phyloP scores from a whole-genome alignment of 1,284 basidiomycete genomes.

The Irpex lacteus region DNA sequence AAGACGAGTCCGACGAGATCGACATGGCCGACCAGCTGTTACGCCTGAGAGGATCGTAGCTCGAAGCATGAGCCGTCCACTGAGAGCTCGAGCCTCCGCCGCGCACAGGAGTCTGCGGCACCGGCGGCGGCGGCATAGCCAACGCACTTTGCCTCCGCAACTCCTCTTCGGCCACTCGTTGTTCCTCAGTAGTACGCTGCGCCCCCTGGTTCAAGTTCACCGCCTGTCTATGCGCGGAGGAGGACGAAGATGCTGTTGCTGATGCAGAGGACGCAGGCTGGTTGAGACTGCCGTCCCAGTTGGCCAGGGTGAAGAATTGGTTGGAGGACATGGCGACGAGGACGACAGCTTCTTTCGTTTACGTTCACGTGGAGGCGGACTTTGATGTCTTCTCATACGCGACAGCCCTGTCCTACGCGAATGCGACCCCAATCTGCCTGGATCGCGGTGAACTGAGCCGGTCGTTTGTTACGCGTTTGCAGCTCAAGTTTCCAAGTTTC shows the following conservation, averaged over 20 bases:
- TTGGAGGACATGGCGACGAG: neutral
- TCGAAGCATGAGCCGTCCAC: neutral
- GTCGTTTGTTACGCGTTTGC: too few relatives aligned
- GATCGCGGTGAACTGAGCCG: neutral
- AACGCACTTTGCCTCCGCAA: neutral
- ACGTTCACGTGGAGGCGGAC: neutral
- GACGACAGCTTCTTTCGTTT: neutral
- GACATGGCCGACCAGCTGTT: neutral
- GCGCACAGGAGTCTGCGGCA: neutral
- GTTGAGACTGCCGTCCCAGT: constrained; percentile 7
- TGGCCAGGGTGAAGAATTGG: constrained; percentile 2
- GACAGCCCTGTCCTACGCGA: neutral
- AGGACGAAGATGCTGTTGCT: neutral
- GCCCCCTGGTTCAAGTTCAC: neutral
- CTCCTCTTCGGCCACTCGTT: neutral
- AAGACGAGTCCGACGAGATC: neutral
- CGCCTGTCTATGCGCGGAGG: neutral
- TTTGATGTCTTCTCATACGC: neutral
- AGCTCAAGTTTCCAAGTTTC: too few relatives aligned
- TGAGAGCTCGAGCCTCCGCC: neutral
- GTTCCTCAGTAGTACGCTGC: neutral
- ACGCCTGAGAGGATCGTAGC: neutral
- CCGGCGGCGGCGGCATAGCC: neutral
- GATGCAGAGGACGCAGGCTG: neutral
- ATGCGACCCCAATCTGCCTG: neutral